phyloP scores from a whole-genome alignment of 2,329 filamentous ascomycete species.

The Pestalotiopsis sp. region DNA sequence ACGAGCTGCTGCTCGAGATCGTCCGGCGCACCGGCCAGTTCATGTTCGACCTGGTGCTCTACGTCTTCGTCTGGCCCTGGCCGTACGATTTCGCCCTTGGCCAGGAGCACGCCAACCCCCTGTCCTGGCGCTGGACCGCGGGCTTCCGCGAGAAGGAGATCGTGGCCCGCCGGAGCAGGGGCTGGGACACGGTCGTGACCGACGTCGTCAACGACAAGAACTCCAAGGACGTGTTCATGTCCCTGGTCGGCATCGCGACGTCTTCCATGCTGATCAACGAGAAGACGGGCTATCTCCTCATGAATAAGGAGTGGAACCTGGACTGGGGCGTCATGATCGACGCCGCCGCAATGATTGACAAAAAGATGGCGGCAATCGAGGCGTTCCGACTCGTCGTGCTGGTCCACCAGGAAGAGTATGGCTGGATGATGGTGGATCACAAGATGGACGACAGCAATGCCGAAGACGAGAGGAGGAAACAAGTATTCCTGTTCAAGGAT shows the following conservation, averaged over 20 bases:
- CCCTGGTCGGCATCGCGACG: slow-evolving; percentile 67
- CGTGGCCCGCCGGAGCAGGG: slow-evolving; percentile 74
- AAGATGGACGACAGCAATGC: slow-evolving; percentile 45
- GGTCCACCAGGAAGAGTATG: slow-evolving; percentile 65
- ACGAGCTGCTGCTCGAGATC: slow-evolving; percentile 57
- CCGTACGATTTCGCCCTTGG: slow-evolving; percentile 71
- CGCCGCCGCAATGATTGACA: slow-evolving; percentile 69
- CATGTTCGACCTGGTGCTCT: slow-evolving; percentile 70
- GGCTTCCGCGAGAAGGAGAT: slow-evolving; percentile 82
- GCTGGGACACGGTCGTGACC: slow-evolving; percentile 66
- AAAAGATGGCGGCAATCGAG: slow-evolving; percentile 59
- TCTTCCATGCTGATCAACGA: slow-evolving; percentile 63
- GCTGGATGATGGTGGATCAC: slow-evolving; percentile 70
- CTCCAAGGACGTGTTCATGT: slow-evolving; percentile 58
- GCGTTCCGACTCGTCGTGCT: slow-evolving; percentile 72
- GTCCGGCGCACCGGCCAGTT: slow-evolving; percentile 63
- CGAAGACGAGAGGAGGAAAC: slow-evolving; percentile 66
- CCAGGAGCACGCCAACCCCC: slow-evolving; percentile 57
- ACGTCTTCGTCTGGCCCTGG: slow-evolving; percentile 71
- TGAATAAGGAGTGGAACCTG: slow-evolving; percentile 83
- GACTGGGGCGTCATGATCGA: slow-evolving; percentile 81
- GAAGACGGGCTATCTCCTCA: slow-evolving; percentile 86
- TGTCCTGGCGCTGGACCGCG: slow-evolving; percentile 70
- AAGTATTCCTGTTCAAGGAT: slow-evolving; percentile 80
- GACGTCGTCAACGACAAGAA: slow-evolving; percentile 49